phyloP scores from a whole-genome alignment of 176 grass and related monocot species.

The Zea mays region Zm-B73-REFERENCE-NAM-5.0 NC_050098.1:73689501-73690000 shows the following conservation, averaged over 20 bases:
- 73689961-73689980: not conserved
- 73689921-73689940: not conserved
- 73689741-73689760: conserved; percentile 38
- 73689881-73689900: conserved; percentile 24
- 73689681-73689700: conserved; percentile 61
- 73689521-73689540: not conserved
- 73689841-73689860: not conserved
- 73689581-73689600: not conserved
- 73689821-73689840: conserved; percentile 9
- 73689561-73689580: not conserved
- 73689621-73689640: not conserved
- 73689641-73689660: conserved; percentile 5
- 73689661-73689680: not conserved
- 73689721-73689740: conserved; percentile 47
- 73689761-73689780: conserved; percentile 20
- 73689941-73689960: not conserved
- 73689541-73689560: not conserved
- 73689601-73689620: not conserved
- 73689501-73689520: not conserved
- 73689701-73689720: conserved; percentile 52
- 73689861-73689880: conserved; percentile 8
- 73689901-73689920: not conserved
- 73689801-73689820: conserved; percentile 14
- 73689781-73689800: conserved; percentile 21
- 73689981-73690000: not conserved